phyloP scores from a whole-genome alignment of 2,329 filamentous ascomycete species.

The Parastagonospora avenae region DNA sequence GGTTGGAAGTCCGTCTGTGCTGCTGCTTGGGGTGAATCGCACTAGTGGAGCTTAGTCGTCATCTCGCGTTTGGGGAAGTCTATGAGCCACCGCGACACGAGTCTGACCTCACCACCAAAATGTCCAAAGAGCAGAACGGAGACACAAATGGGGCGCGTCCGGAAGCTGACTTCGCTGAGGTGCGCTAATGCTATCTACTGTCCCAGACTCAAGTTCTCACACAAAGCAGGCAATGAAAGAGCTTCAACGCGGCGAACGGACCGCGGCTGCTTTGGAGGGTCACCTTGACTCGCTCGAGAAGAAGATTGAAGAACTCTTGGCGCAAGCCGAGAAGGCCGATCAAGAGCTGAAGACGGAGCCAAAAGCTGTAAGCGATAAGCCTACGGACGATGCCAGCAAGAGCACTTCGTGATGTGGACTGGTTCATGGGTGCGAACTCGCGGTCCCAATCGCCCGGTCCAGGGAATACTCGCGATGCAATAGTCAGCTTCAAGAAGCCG shows the following conservation, averaged over 20 bases:
- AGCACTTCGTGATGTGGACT: constrained; percentile 11
- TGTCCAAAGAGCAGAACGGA: constrained; percentile 41
- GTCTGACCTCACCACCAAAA: constrained; percentile 20
- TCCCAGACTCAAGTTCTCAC: constrained; percentile 13
- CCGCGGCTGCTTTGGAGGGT: constrained; percentile 60
- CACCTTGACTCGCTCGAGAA: constrained; percentile 60
- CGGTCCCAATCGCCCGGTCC: no score
- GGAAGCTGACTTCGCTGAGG: constrained; percentile 45
- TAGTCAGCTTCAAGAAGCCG: no score
- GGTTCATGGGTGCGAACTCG: no score
- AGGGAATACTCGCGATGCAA: no score
- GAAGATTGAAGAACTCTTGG: constrained; percentile 60
- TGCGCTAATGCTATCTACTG: constrained; percentile 8
- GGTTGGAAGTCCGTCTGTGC: constrained; percentile 28
- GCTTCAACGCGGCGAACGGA: constrained; percentile 60
- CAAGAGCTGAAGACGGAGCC: constrained; percentile 29
- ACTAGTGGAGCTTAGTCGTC: constrained; percentile 38
- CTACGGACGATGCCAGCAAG: constrained; percentile 19
- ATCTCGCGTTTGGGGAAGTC: constrained; percentile 24
- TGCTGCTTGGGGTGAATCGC: constrained; percentile 29
- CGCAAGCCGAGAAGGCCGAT: constrained; percentile 53
- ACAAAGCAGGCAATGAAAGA: constrained; percentile 56
- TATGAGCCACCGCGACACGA: constrained; percentile 19
- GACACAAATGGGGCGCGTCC: constrained; percentile 21
- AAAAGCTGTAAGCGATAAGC: constrained; percentile 16